These are phyloP conservation scores for Hippophae rhamnoides DNA, from an alignment of 306 rosid species.

Conservation along the genomic window DNA sequence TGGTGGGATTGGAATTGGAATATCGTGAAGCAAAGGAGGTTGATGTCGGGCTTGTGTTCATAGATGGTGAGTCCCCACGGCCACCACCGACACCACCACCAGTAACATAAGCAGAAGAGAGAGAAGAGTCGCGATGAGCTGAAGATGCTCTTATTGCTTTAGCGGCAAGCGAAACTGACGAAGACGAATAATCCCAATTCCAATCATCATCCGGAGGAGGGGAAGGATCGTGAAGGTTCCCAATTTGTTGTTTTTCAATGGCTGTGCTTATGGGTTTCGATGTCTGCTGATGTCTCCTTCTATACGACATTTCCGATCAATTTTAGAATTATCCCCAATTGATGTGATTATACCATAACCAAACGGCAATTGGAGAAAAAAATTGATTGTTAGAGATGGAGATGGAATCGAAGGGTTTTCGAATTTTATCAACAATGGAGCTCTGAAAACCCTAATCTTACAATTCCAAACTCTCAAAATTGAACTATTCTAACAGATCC, in stretches of 20 bases:
- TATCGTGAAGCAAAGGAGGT: conserved; percentile 33
- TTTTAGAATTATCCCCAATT: not conserved
- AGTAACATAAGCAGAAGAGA: conserved; percentile 74
- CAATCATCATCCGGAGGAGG: conserved; percentile 6
- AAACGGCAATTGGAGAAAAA: not conserved
- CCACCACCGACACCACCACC: conserved; percentile 18
- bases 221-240: conserved; percentile 24
- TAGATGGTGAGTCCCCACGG: not conserved
- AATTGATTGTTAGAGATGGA: not conserved
- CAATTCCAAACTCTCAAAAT: not conserved
- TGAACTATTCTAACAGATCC: no score
- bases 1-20: conserved; percentile 9
- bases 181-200: conserved; percentile 22
- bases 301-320: conserved; percentile 46
- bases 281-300: conserved; percentile 50
- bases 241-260: conserved; percentile 20
- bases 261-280: conserved; percentile 18
- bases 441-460: not conserved
- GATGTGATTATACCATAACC: not conserved
- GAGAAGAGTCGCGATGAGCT: conserved; percentile 75
- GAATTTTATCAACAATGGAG: not conserved
- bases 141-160: conserved; percentile 91
- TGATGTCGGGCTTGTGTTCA: conserved; percentile 10
- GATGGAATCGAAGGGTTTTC: not conserved
- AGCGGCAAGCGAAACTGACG: conserved; percentile 72